Evolutionary conservation across 2,329 filamentous ascomycete genomes (phyloP).

Genomic region (Dryadomyces quercus-mongolicae): DNA sequence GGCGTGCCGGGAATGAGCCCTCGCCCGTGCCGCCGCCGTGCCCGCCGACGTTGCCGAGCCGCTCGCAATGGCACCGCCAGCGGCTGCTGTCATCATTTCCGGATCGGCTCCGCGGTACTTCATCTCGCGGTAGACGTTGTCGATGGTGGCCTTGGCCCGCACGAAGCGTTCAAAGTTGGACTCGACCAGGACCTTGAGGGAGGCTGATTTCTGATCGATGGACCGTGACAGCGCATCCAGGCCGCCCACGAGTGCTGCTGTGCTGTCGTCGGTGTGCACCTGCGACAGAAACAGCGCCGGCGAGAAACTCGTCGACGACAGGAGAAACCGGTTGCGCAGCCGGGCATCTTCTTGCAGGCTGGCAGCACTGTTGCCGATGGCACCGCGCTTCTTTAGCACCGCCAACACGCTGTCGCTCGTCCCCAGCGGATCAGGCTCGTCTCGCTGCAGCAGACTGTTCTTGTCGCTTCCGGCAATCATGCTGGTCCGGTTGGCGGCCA

Average conservation of each 20-base stretch:
- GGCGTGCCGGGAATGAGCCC: slow-evolving; percentile 50
- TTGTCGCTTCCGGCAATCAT: slow-evolving; percentile 51
- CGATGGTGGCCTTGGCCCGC: slow-evolving; percentile 91
- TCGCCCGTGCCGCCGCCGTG: slow-evolving; percentile 21
- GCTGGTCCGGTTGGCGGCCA: slow-evolving; percentile 56
- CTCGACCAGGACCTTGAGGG: slow-evolving; percentile 89
- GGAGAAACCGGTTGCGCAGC: slow-evolving; percentile 79
- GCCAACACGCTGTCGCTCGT: slow-evolving; percentile 75
- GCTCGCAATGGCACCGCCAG: not conserved
- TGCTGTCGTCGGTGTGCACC: slow-evolving; percentile 77
- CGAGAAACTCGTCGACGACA: slow-evolving; percentile 92
- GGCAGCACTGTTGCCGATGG: slow-evolving; percentile 28
- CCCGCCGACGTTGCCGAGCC: not conserved
- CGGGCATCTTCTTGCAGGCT: slow-evolving; percentile 68
- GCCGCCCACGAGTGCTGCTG: slow-evolving; percentile 65
- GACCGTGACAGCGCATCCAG: slow-evolving; percentile 79
- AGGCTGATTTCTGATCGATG: slow-evolving; percentile 96
- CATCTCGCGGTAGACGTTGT: slow-evolving; percentile 99
- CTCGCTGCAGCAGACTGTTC: slow-evolving; percentile 65
- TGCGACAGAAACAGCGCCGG: slow-evolving; percentile 86
- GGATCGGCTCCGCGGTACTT: slow-evolving; percentile 55
- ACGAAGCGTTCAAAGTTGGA: slow-evolving; percentile 98
- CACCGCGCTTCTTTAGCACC: slow-evolving; percentile 45
- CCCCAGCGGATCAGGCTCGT: slow-evolving; percentile 89
- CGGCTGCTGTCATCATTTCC: slow-evolving; percentile 11